A percentile compares a stretch with the other conserved stretches of the same genome.
phyloP scores from a whole-genome alignment of 306 rosid species.

The Quillaja saponaria region DNA sequence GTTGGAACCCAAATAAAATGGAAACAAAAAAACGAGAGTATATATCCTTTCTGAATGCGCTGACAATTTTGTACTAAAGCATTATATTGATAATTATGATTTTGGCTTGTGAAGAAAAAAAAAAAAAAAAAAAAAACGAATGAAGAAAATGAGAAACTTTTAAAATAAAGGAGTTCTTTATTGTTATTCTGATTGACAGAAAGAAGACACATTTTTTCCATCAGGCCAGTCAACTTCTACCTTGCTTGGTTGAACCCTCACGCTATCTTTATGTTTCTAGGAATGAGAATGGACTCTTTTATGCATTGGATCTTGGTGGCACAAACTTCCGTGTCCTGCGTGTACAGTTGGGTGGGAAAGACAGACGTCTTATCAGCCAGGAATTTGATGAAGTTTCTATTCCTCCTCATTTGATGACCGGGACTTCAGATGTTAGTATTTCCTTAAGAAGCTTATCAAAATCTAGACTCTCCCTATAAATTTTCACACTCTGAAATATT shows the following conservation, averaged over 20 bases:
- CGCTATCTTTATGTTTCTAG: conserved; percentile 33
- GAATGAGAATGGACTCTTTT: conserved; percentile 83
- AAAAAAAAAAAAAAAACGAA: background rate
- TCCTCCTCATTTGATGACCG: conserved; percentile 89
- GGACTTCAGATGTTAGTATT: conserved; percentile 76
- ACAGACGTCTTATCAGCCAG: conserved; percentile 48
- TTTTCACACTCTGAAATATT: conserved; percentile 20
- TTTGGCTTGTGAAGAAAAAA: background rate
- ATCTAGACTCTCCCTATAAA: conserved; percentile 10
- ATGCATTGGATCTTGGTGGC: conserved; percentile 98
- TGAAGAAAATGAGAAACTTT: background rate
- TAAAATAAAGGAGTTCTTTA: background rate
- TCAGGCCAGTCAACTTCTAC: background rate
- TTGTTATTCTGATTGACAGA: background rate
- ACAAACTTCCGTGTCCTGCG: conserved; percentile 93
- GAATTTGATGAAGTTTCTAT: conserved; percentile 83
- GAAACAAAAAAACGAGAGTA: too few species aligned
- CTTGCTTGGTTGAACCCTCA: background rate
- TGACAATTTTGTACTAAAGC: background rate
- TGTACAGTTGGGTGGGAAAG: conserved; percentile 85
- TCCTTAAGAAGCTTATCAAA: conserved; percentile 24
- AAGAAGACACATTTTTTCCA: background rate
- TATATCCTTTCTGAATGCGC: background rate
- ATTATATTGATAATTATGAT: background rate
- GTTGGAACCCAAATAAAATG: too few species aligned